A percentile compares a stretch with the other conserved stretches of the same genome.
Evolutionary conservation across 345 rosid genomes (phyloP).

Genomic region (Leavenworthia alabamica): DNA sequence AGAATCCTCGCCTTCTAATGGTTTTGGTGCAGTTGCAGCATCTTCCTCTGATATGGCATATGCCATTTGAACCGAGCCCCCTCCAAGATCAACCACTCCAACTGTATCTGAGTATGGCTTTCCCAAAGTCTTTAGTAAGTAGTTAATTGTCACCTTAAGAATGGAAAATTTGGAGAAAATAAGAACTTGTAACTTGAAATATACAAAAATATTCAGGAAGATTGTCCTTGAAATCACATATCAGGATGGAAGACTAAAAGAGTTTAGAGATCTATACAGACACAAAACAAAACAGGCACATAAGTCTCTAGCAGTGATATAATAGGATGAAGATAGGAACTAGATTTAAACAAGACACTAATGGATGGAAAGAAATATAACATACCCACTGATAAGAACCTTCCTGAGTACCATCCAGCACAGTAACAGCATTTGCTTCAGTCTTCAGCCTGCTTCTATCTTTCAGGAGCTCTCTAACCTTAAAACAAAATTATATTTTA

Average conservation of each 20-base stretch:
- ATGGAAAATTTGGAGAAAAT: background rate
- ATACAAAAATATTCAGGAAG: background rate
- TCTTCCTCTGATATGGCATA: slow-evolving; percentile 80
- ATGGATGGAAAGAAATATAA: background rate
- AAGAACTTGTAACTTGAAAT: background rate
- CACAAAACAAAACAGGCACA: background rate
- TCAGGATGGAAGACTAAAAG: background rate
- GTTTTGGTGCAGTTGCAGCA: slow-evolving; percentile 67
- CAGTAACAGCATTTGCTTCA: slow-evolving; percentile 58
- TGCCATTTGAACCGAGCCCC: slow-evolving; percentile 99
- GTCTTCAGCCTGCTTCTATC: slow-evolving; percentile 64
- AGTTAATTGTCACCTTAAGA: slow-evolving; percentile 88
- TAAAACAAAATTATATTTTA: slow-evolving; percentile 3
- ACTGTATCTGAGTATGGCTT: slow-evolving; percentile 66
- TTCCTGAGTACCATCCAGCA: slow-evolving; percentile 94
- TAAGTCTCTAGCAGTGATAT: background rate
- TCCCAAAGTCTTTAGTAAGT: slow-evolving; percentile 70
- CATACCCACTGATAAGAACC: slow-evolving; percentile 97
- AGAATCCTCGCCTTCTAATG: slow-evolving; percentile 63
- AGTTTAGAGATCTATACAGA: background rate
- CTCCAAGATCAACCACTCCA: slow-evolving; percentile 99
- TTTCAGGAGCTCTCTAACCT: slow-evolving; percentile 86
- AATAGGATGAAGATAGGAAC: background rate
- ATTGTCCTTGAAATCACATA: background rate
- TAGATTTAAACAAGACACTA: background rate